Evolutionary conservation across 2,329 filamentous ascomycete species (phyloP), one percentile per base, ranked within the genome.

Genomic region (Aspergillus proliferans): DNA sequence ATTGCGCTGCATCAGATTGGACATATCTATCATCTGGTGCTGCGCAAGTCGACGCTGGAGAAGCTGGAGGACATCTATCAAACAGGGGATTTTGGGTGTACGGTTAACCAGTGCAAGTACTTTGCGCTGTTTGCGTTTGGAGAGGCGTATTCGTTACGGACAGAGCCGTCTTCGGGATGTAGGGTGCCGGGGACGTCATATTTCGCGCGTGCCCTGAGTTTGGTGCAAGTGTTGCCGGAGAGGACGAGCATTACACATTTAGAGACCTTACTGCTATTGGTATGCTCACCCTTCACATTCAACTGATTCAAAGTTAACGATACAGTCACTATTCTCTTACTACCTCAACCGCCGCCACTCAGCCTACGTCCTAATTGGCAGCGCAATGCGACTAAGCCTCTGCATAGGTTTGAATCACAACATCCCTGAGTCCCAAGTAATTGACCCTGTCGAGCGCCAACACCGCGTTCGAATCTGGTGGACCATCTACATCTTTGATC

Each of bases 51-150:
- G 49, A 51, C 73, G 47, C 45, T 70, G 58, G 68, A 68, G 53
- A 52, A 69, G 59, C 53, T 69, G 54, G 54, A 73, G 64, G 71
- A 57, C 49, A 68, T 68, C n/a, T 68, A 55, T 57, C 68, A 59
- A 40, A 64, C 53, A 3, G 58, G 52, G 3, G 56, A 59, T 18
- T 68, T 68, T 45, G 58, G 65, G 21, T 59, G 52, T 57, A 38
- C 64, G 38, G 14, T 69, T 45, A 72, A 70, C 58, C 56, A 73
- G 9, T 74, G 71, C 57, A 74, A 74, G 40, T 71, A 74, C 39
- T 75, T 72, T 40, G 67, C 69, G 0, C 53, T 76, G 7, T 74
- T 76, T 59, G 70, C 71, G 0, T 62, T 76, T 38, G 73, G 73
- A 0, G 71, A 76, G 45, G 70, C 72, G 2, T 76, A 75, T 48